Evolutionary conservation across 169 alveolate species (phyloP).

Genomic region (Plasmodium relictum): DNA sequence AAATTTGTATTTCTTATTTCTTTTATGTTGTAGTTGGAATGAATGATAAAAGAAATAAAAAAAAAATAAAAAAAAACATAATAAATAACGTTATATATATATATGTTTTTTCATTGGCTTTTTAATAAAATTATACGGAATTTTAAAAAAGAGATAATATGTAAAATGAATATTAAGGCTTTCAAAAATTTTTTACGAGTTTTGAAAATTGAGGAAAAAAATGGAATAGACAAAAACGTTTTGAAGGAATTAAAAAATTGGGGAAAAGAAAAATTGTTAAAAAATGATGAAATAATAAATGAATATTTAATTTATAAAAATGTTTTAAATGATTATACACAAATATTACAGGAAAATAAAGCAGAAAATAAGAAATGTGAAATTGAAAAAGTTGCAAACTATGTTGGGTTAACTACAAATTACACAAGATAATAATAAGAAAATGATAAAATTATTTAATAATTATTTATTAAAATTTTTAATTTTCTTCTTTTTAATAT

Average conservation of each 20-base stretch:
- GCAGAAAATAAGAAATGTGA: constrained; percentile 1
- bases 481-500: too few species aligned
- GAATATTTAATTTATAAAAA: constrained; percentile 42
- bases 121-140: too few species aligned
- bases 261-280: constrained; percentile 38
- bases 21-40: too few species aligned
- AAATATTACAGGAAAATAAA: constrained; percentile 10
- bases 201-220: constrained; percentile 25
- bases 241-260: constrained; percentile 30
- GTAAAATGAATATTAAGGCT: not conserved
- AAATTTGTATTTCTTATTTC: too few species aligned
- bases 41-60: too few species aligned
- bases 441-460: not conserved
- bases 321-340: constrained; percentile 45
- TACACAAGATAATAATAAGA: not conserved
- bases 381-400: constrained; percentile 68
- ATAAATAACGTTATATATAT: too few species aligned
- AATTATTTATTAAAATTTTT: too few species aligned
- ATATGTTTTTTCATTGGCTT: too few species aligned
- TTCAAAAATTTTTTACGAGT: constrained; percentile 49
- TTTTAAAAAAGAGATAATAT: not conserved
- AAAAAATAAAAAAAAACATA: too few species aligned
- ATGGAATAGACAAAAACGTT: constrained; percentile 10
- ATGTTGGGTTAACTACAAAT: constrained; percentile 53
- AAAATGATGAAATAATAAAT: constrained; percentile 13